Percentiles rank a stretch among this genome's conserved stretches.
phyloP scores from a whole-genome alignment of 2,329 filamentous ascomycete genomes.

The Aspergillus sp. region DNA sequence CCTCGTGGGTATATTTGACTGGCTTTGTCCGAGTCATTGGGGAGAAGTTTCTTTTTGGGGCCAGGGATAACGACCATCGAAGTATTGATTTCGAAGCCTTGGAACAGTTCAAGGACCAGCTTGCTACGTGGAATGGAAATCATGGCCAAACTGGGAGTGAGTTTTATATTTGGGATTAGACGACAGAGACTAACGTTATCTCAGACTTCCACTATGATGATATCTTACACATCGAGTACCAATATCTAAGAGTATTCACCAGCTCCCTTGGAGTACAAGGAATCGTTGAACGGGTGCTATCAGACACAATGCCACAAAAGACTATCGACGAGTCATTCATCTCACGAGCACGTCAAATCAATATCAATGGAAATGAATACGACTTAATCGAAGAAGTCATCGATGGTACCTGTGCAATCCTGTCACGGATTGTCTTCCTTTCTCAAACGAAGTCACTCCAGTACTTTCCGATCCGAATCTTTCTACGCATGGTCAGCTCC shows the following conservation, averaged over 20 bases:
- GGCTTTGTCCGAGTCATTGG: conserved; percentile 45
- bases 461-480: conserved; percentile 49
- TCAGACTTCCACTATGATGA: conserved; percentile 12
- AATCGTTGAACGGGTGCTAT: conserved; percentile 47
- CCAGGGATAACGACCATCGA: conserved; percentile 21
- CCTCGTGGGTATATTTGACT: conserved; percentile 45
- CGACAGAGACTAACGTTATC: not conserved
- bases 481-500: conserved; percentile 48
- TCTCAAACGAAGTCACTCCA: conserved; percentile 40
- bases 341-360: conserved; percentile 35
- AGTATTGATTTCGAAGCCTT: too few relatives aligned
- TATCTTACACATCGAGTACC: conserved; percentile 49
- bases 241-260: conserved; percentile 40
- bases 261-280: conserved; percentile 49
- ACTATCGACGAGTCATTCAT: conserved; percentile 17
- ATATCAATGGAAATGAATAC: conserved; percentile 46
- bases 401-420: conserved; percentile 47
- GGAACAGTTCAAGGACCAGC: too few relatives aligned
- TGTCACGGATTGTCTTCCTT: conserved; percentile 45
- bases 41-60: conserved; percentile 45
- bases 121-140: too few relatives aligned
- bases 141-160: conserved; percentile 26
- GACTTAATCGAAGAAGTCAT: conserved; percentile 52
- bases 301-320: conserved; percentile 12
- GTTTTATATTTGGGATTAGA: conserved; percentile 35